Evolutionary conservation across 257 asterid species (phyloP), one percentile per base, ranked within the genome.

Genomic region (Cynanchum wilfordii): DNA sequence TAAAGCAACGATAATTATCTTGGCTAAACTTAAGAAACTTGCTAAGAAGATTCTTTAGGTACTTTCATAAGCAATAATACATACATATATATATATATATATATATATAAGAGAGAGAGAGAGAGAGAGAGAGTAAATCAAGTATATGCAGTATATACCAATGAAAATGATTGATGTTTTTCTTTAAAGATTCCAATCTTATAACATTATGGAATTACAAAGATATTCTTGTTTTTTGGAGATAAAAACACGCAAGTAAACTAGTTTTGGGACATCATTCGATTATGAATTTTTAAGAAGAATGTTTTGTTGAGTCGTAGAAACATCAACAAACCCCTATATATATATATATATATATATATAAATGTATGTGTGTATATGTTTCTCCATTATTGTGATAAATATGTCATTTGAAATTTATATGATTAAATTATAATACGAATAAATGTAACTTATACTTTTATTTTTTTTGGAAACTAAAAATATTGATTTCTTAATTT

Each of bases 291-390:
- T 60, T n/a, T 38, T 67, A 12, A 71, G 68, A 71, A 71, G 75
- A 56, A 58, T 57, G 38, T 58, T 47, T 72, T 72, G 68, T 11
- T 44, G 47, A 58, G 59, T 20, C 75, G 58, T 72, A 24, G 64
- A 38, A 38, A 57, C 58, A 13, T 71, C 67, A 17, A 62, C 22
- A 30, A 62, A n/a, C 45, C 15, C 1, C n/a, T n/a, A n/a, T n/a
- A n/a, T n/a, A n/a, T n/a, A n/a, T n/a, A n/a, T 30, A 6, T 16
- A 3, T 62, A 22, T 62, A 7, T 42, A 7, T 42, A 7, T 42
- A 42, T 16, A 1, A 13, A 0, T 4, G 29, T 57, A 1, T 24
- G 17, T 24, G 0, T 1, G 2, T 57, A 16, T 24, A 24, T 10
- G 0, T 56, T 9, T 24, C 3, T 16, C 10, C 10, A 0, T 49